phyloP scores from a whole-genome alignment of 768 basidiomycete genomes.

The Fomitopsis pulvina region DNA sequence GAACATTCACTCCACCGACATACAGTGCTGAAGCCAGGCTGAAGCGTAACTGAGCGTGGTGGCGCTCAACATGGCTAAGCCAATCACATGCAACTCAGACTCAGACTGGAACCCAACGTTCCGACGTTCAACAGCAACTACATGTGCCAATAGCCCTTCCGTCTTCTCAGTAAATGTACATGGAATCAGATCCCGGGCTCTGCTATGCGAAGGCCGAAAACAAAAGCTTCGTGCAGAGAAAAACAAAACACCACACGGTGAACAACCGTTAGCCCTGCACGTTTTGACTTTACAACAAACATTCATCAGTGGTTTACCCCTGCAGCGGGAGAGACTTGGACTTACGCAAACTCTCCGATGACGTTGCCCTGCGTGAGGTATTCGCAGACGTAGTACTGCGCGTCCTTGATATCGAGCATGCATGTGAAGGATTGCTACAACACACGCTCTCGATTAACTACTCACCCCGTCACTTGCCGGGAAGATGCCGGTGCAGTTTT shows the following conservation, averaged over 20 bases:
- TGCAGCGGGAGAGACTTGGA: slow-evolving; percentile 11
- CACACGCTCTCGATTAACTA: slow-evolving; percentile 12
- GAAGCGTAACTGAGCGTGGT: no score
- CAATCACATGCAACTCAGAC: neutral
- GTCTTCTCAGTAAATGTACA: no score
- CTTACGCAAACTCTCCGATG: slow-evolving; percentile 53
- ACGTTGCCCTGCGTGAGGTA: slow-evolving; percentile 62
- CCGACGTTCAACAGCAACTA: no score
- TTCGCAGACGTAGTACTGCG: slow-evolving; percentile 64
- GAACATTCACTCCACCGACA: slow-evolving; percentile 10
- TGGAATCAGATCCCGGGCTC: neutral
- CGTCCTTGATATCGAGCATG: slow-evolving; percentile 30
- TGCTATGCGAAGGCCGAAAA: neutral
- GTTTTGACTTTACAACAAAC: slow-evolving; percentile 17
- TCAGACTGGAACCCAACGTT: neutral
- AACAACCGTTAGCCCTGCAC: slow-evolving; percentile 18
- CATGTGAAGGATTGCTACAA: neutral
- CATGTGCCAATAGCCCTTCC: no score
- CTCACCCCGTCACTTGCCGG: slow-evolving; percentile 46
- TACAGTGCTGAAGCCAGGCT: neutral
- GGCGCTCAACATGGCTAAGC: neutral
- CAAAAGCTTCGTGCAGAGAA: neutral
- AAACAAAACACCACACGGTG: neutral
- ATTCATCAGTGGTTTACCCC: neutral
- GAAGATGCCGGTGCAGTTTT: slow-evolving; percentile 54